A percentile compares a stretch with the other conserved stretches of the same genome.
Evolutionary conservation across 192 early-diverging fungal species (phyloP).

Genomic region (Coemansia sp.): DNA sequence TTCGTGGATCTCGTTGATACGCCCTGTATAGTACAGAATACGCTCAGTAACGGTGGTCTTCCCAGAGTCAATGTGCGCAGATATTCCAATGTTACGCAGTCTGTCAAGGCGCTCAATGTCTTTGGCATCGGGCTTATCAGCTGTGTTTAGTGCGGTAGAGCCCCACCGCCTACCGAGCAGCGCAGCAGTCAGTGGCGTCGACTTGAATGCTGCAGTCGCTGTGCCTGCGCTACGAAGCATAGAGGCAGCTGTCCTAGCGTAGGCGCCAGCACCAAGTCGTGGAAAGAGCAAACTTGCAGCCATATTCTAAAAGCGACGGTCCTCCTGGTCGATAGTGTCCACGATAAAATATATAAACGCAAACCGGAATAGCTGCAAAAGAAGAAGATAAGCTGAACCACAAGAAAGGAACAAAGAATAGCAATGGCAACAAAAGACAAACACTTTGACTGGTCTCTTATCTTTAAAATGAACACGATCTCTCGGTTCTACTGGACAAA

Average conservation of each 20-base stretch:
- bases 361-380: not conserved
- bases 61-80: constrained; percentile 86
- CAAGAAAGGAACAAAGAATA: too few relatives aligned
- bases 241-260: not conserved
- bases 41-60: constrained; percentile 87
- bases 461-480: too few relatives aligned
- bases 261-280: constrained; percentile 22
- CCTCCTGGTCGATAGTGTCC: not conserved
- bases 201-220: not conserved
- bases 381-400: too few relatives aligned
- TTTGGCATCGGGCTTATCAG: constrained; percentile 11
- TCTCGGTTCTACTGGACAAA: too few relatives aligned
- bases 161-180: constrained; percentile 35
- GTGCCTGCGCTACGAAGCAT: constrained; percentile 4
- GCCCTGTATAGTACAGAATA: constrained; percentile 80
- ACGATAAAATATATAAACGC: not conserved
- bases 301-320: constrained; percentile 1
- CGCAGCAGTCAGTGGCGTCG: constrained; percentile 12
- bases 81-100: constrained; percentile 86
- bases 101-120: constrained; percentile 59
- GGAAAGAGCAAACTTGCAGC: constrained; percentile 36
- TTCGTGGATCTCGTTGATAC: constrained; percentile 88
- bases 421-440: too few relatives aligned
- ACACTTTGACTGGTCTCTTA: too few relatives aligned
- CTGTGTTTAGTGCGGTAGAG: constrained; percentile 1